These are phyloP conservation scores for Dictyostelium brefeldianum DNA, from an alignment of 78 protist species.

Conservation along the genomic window DNA sequence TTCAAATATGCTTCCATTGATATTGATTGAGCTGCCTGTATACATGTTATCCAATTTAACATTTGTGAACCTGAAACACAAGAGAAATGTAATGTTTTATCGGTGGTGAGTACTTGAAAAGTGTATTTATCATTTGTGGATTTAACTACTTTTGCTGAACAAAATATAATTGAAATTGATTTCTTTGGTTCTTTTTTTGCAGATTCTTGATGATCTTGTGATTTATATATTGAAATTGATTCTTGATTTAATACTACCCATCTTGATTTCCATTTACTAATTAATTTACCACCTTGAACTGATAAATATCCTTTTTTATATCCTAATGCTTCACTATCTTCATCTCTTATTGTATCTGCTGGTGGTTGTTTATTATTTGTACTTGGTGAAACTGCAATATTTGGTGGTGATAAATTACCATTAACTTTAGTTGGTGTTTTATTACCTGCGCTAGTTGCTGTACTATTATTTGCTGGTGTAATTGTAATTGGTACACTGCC, in stretches of 20 bases:
- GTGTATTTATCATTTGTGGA: conserved; percentile 77
- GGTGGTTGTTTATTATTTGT: too few species aligned
- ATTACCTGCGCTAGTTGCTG: background rate
- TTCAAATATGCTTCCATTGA: conserved; percentile 75
- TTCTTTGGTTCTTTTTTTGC: conserved; percentile 48
- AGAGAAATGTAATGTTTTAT: conserved; percentile 57
- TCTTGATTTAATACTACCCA: conserved; percentile 69
- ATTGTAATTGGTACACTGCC: background rate
- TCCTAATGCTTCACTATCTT: conserved; percentile 49
- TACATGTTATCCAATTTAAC: conserved; percentile 67
- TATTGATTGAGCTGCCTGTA: conserved; percentile 69
- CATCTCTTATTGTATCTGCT: background rate
- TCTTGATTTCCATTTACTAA: conserved; percentile 67
- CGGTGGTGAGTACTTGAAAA: conserved; percentile 66
- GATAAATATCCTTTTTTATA: conserved; percentile 26
- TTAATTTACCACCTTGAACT: conserved; percentile 69
- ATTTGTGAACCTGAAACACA: conserved; percentile 56
- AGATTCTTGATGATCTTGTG: conserved; percentile 44
- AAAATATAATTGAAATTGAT: conserved; percentile 61
- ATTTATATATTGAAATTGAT: conserved; percentile 55
- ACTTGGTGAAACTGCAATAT: background rate
- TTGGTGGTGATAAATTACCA: background rate
- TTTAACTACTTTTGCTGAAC: conserved; percentile 75
- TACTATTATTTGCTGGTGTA: background rate
- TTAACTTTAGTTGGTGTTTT: too few species aligned